These are phyloP conservation scores for Oryza rufipogon DNA, from an alignment of 176 grass and related monocot species.

Conservation along the genomic window DNA sequence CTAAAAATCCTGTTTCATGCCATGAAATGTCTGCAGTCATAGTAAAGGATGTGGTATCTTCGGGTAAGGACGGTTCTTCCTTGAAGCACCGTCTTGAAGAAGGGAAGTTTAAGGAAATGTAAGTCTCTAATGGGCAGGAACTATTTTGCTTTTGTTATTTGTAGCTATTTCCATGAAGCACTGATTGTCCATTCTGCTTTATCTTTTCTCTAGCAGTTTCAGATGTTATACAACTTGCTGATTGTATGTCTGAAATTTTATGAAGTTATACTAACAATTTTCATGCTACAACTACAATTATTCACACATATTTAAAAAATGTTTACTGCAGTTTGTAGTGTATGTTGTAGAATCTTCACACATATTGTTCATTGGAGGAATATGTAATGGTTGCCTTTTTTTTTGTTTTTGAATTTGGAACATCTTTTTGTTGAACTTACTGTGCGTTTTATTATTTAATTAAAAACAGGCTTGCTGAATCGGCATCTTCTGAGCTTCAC, in stretches of 20 bases:
- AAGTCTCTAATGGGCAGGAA: slow-evolving; percentile 39
- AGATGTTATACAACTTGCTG: not conserved
- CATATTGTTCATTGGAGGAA: not conserved
- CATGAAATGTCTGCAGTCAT: slow-evolving; percentile 41
- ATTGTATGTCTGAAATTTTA: not conserved
- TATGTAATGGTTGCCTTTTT: not conserved
- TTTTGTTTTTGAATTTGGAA: not conserved
- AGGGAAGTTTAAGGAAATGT: slow-evolving; percentile 77
- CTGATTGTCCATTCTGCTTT: not conserved
- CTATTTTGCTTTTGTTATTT: slow-evolving; percentile 3
- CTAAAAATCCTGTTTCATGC: slow-evolving; percentile 38
- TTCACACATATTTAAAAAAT: slow-evolving; percentile 20
- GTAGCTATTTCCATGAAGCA: slow-evolving; percentile 37
- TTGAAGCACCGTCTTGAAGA: slow-evolving; percentile 51
- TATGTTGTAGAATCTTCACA: not conserved
- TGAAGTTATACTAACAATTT: slow-evolving; percentile 18
- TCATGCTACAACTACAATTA: not conserved
- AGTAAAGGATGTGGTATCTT: slow-evolving; percentile 38
- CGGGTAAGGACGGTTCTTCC: slow-evolving; percentile 32
- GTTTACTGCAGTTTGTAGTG: not conserved
- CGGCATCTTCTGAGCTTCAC: slow-evolving; percentile 71
- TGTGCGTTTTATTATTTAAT: slow-evolving; percentile 33
- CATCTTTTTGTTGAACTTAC: slow-evolving; percentile 29
- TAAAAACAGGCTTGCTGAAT: slow-evolving; percentile 59
- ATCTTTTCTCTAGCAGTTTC: slow-evolving; percentile 2